phyloP scores from a whole-genome alignment of 371 early-diverging fungal species.

The Mucor mucedo region DNA sequence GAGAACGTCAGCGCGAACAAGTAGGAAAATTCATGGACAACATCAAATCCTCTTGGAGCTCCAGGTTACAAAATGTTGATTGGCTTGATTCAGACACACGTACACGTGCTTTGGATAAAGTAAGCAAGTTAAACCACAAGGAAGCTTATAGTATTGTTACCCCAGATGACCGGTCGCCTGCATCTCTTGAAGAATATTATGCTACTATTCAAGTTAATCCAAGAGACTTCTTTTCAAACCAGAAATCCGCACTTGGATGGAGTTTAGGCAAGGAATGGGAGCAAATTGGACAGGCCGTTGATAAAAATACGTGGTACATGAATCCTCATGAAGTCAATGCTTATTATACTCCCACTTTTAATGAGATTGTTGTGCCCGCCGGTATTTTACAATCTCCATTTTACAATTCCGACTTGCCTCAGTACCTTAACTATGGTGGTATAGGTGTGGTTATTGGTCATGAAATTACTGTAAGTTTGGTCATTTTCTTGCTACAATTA shows the following conservation, averaged over 20 bases:
- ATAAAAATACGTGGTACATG: slow-evolving; percentile 61
- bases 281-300: slow-evolving; percentile 44
- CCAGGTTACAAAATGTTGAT: slow-evolving; percentile 40
- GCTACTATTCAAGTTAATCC: slow-evolving; percentile 29
- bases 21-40: slow-evolving; percentile 37
- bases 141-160: slow-evolving; percentile 54
- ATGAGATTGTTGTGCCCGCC: slow-evolving; percentile 67
- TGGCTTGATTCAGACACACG: slow-evolving; percentile 64
- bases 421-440: slow-evolving; percentile 63
- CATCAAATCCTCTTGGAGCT: slow-evolving; percentile 38
- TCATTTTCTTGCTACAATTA: neutral
- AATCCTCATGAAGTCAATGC: slow-evolving; percentile 67
- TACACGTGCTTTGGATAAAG: slow-evolving; percentile 54
- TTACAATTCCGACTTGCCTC: slow-evolving; percentile 45
- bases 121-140: slow-evolving; percentile 45
- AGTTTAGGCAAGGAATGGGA: slow-evolving; percentile 26
- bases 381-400: slow-evolving; percentile 63
- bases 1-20: slow-evolving; percentile 35
- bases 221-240: slow-evolving; percentile 51
- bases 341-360: slow-evolving; percentile 56
- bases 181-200: slow-evolving; percentile 51
- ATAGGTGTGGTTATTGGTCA: slow-evolving; percentile 68
- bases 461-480: slow-evolving; percentile 58
- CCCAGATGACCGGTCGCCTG: slow-evolving; percentile 55
- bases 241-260: slow-evolving; percentile 35